Evolutionary conservation across 257 asterid genomes (phyloP).

Genomic region (Salvia miltiorrhiza): DNA sequence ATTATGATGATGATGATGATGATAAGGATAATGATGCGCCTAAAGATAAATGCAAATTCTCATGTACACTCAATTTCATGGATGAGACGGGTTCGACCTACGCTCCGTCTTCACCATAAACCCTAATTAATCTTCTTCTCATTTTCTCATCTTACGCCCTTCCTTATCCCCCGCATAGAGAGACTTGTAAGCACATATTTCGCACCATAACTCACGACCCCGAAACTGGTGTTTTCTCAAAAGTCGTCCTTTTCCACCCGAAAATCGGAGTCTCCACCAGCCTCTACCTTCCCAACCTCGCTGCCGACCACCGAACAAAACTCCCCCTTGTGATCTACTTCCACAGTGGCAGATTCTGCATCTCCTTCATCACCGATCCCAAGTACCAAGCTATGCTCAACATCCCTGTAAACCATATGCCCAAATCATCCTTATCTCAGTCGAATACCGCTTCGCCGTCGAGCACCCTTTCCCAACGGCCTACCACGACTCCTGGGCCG

Average conservation of each 20-base stretch:
- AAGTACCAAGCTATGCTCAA: slow-evolving; percentile 51
- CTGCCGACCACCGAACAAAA: slow-evolving; percentile 9
- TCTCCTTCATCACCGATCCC: slow-evolving; percentile 54
- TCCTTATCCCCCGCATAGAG: no score
- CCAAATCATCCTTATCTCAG: slow-evolving; percentile 22
- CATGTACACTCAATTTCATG: no score
- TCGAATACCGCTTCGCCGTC: slow-evolving; percentile 39
- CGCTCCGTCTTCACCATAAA: no score
- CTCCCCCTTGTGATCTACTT: slow-evolving; percentile 66
- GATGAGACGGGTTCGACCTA: no score
- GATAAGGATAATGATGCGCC: no score
- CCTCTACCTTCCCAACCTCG: slow-evolving; percentile 44
- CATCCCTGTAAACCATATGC: slow-evolving; percentile 42
- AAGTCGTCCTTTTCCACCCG: slow-evolving; percentile 40
- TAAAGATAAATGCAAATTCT: no score
- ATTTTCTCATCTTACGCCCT: no score
- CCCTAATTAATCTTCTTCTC: no score
- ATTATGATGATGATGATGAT: no score
- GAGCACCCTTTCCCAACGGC: slow-evolving; percentile 41
- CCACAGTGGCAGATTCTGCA: slow-evolving; percentile 76
- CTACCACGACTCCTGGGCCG: slow-evolving; percentile 43
- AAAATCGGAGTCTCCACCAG: background rate
- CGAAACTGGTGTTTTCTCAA: slow-evolving; percentile 46
- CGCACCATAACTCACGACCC: slow-evolving; percentile 36
- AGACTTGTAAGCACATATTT: slow-evolving; percentile 48